These are phyloP conservation scores for Talaromyces sp. DNA, from an alignment of 2,329 filamentous ascomycete species.

Conservation along the genomic window DNA sequence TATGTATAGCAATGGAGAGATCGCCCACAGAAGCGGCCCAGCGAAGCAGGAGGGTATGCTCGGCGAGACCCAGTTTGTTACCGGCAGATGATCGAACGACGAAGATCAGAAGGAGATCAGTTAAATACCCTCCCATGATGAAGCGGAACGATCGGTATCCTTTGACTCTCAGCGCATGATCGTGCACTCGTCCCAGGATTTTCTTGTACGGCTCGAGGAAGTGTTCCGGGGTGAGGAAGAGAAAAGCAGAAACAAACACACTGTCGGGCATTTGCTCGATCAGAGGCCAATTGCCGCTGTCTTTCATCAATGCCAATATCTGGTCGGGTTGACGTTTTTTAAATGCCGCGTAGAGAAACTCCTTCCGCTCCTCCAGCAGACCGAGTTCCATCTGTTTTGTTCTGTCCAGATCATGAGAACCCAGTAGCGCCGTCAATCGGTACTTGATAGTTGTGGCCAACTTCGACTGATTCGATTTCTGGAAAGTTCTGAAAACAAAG, in stretches of 20 bases:
- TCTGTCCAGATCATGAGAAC: neutral
- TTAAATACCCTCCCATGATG: slow-evolving; percentile 24
- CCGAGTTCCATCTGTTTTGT: neutral
- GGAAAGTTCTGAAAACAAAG: neutral
- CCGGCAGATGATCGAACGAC: slow-evolving; percentile 26
- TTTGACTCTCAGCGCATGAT: slow-evolving; percentile 39
- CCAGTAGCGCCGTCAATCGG: neutral
- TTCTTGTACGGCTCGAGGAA: slow-evolving; percentile 43
- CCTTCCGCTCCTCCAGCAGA: neutral
- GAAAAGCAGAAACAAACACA: slow-evolving; percentile 59
- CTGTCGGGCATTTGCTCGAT: slow-evolving; percentile 44
- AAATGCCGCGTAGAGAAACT: neutral
- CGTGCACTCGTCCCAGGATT: slow-evolving; percentile 47
- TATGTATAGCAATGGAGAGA: slow-evolving; percentile 32
- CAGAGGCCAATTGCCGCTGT: slow-evolving; percentile 23
- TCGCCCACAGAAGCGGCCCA: slow-evolving; percentile 46
- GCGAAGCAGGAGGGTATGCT: slow-evolving; percentile 50
- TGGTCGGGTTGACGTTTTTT: slow-evolving; percentile 30
- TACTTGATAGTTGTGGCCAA: neutral
- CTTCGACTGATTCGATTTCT: neutral
- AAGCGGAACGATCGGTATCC: slow-evolving; percentile 29
- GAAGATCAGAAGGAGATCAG: slow-evolving; percentile 34
- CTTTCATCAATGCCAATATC: slow-evolving; percentile 30
- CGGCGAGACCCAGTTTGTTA: slow-evolving; percentile 39
- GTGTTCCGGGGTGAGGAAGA: slow-evolving; percentile 53